A percentile compares a stretch with the other conserved stretches of the same genome.
phyloP scores from a whole-genome alignment of 306 rosid species.

The Hylodesmum podocarpum region DNA sequence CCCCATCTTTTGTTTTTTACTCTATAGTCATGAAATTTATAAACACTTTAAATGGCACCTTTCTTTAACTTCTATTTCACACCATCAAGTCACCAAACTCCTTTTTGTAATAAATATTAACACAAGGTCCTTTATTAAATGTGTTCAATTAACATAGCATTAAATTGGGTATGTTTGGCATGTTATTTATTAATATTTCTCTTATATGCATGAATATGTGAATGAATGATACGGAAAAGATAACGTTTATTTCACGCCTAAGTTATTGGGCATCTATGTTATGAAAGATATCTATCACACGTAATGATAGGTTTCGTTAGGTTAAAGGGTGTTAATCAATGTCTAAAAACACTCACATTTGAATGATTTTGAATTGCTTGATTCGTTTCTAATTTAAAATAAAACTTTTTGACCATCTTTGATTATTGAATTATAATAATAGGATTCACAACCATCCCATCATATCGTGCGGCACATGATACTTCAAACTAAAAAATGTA shows the following conservation, averaged over 20 bases:
- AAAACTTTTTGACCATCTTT: background rate
- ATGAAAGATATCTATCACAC: background rate
- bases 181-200: background rate
- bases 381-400: background rate
- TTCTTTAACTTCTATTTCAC: conserved; percentile 32
- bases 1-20: background rate
- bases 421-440: background rate
- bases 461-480: background rate
- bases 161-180: background rate
- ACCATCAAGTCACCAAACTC: conserved; percentile 23
- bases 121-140: background rate
- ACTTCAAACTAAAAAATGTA: background rate
- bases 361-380: background rate
- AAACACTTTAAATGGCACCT: background rate
- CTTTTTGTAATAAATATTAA: background rate
- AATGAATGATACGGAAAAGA: background rate
- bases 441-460: conserved; percentile 8
- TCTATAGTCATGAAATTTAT: conserved; percentile 8
- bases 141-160: background rate
- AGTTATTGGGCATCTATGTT: conserved; percentile 21
- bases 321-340: conserved; percentile 22
- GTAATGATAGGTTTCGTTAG: conserved; percentile 23
- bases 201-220: background rate
- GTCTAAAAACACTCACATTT: conserved; percentile 7
- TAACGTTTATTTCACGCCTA: conserved; percentile 32